Percentiles rank a stretch among this genome's conserved stretches.
Evolutionary conservation across 805 yeast genomes (phyloP).

Genomic region (Saccharomycopsis javanensis): DNA sequence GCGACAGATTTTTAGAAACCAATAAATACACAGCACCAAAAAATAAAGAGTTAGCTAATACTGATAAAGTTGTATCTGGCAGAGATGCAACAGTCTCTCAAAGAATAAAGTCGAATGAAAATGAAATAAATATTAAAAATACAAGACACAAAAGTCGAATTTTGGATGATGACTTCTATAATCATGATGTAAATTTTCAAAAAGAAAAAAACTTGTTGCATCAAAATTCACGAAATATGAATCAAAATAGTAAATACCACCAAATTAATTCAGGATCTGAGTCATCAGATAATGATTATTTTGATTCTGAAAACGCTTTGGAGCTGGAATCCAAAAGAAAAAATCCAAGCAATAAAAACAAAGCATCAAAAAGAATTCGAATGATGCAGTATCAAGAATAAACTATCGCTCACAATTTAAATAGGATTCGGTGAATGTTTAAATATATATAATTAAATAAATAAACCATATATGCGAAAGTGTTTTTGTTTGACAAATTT

Average conservation of each 20-base stretch:
- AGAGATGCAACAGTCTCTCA: neutral
- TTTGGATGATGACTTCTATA: neutral
- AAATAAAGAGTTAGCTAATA: neutral
- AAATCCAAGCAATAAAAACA: neutral
- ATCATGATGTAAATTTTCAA: neutral
- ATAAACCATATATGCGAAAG: neutral
- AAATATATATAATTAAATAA: neutral
- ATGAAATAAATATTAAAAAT: neutral
- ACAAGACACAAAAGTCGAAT: neutral
- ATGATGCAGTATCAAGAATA: neutral
- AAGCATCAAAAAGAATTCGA: neutral
- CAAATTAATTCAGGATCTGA: neutral
- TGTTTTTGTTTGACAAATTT: neutral
- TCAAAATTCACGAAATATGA: neutral
- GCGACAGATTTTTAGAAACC: neutral
- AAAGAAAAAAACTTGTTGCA: neutral
- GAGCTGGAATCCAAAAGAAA: neutral
- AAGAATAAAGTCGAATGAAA: neutral
- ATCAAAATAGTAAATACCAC: neutral
- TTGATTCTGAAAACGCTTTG: neutral
- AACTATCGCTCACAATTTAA: neutral
- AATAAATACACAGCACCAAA: neutral
- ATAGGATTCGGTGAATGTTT: too few relatives aligned
- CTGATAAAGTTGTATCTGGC: neutral
- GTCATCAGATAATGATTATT: neutral